Conservation (phyloP, 441 rosid species). For the Pelargonium australe region DNA sequence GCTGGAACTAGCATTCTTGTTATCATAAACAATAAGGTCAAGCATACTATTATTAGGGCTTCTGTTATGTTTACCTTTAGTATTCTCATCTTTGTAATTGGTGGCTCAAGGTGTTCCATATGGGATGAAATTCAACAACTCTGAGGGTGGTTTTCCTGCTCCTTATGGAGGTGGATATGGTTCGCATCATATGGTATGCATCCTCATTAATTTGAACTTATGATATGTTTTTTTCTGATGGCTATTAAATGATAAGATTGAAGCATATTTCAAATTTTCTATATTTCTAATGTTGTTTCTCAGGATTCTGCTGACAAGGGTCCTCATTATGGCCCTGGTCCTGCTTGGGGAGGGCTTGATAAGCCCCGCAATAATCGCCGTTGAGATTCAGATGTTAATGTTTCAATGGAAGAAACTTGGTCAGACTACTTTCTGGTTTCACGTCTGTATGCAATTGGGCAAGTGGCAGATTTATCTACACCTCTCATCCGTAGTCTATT, state of each 20-base stretch:
- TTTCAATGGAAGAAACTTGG: slow-evolving; percentile 24
- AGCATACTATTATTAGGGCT: not conserved
- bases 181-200: slow-evolving; percentile 48
- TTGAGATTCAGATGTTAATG: slow-evolving; percentile 32
- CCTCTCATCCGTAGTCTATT: slow-evolving; percentile 32
- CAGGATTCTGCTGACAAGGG: slow-evolving; percentile 67
- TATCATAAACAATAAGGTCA: not conserved
- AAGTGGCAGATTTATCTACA: slow-evolving; percentile 34
- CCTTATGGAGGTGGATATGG: slow-evolving; percentile 66
- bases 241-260: not conserved
- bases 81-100: slow-evolving; percentile 20
- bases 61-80: slow-evolving; percentile 19
- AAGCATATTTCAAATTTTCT: slow-evolving; percentile 6
- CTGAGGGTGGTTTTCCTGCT: slow-evolving; percentile 50
- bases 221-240: slow-evolving; percentile 6
- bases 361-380: slow-evolving; percentile 56
- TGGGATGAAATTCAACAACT: slow-evolving; percentile 51
- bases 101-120: slow-evolving; percentile 56
- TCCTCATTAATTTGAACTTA: slow-evolving; percentile 16
- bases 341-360: slow-evolving; percentile 57
- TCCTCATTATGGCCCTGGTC: slow-evolving; percentile 58
- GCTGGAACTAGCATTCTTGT: not conserved
- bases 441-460: slow-evolving; percentile 21
- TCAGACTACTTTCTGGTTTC: slow-evolving; percentile 19
- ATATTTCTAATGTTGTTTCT: slow-evolving; percentile 19